phyloP scores from a whole-genome alignment of 768 basidiomycete genomes.

The Erythrobasidium yunnanense region DNA sequence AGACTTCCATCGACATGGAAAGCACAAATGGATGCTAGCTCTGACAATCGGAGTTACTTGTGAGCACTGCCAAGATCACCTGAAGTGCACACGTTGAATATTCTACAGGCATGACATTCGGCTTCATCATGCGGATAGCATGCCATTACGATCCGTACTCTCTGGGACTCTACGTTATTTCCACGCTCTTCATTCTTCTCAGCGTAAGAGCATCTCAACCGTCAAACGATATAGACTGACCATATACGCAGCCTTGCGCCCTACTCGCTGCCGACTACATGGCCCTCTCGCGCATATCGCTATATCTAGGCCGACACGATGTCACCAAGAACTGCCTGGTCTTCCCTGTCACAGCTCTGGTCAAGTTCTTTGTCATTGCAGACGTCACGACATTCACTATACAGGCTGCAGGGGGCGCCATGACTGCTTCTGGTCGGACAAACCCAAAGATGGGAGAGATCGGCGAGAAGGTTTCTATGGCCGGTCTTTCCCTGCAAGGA shows the following conservation, averaged over 20 bases:
- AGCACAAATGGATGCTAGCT: conserved; percentile 48
- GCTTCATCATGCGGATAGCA: conserved; percentile 52
- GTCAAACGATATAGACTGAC: not conserved
- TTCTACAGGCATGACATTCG: conserved; percentile 54
- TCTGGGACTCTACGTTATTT: conserved; percentile 44
- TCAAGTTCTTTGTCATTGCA: conserved; percentile 52
- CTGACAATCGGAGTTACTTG: conserved; percentile 57
- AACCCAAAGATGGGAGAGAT: conserved; percentile 3
- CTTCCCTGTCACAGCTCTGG: conserved; percentile 44
- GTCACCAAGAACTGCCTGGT: conserved; percentile 5
- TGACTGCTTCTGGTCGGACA: conserved; percentile 32
- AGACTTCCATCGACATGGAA: conserved; percentile 18
- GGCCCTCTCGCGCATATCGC: conserved; percentile 54
- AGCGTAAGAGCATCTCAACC: not conserved
- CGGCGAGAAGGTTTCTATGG: conserved; percentile 29
- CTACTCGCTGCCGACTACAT: conserved; percentile 55
- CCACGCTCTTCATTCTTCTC: conserved; percentile 44
- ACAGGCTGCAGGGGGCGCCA: conserved; percentile 45
- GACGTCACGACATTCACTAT: conserved; percentile 59
- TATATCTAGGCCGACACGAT: conserved; percentile 43
- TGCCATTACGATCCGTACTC: conserved; percentile 48
- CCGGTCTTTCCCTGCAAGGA: not conserved
- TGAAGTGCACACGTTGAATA: not conserved
- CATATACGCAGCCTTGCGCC: conserved; percentile 52
- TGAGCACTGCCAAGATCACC: conserved; percentile 37